phyloP scores from a whole-genome alignment of 2,329 filamentous ascomycete species.

The Fusarium sacchari region DNA sequence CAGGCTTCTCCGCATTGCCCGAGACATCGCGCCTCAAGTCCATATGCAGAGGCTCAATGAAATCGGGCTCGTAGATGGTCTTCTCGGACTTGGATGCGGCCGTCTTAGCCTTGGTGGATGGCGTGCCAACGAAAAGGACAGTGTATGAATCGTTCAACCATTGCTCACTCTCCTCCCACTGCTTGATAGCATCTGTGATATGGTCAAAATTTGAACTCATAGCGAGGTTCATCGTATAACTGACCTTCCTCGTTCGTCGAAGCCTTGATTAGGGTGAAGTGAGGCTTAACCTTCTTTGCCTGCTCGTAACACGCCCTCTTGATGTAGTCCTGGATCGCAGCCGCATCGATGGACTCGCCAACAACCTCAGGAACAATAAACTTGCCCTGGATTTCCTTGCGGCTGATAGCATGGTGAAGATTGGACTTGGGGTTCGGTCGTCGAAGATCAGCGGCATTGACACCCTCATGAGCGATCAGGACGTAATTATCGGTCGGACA shows the following conservation, averaged over 20 bases:
- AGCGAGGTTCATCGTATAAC: constrained; percentile 14
- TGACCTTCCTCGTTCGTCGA: constrained; percentile 58
- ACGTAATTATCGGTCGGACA: constrained; percentile 83
- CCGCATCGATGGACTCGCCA: constrained; percentile 56
- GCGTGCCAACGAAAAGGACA: constrained; percentile 78
- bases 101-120: constrained; percentile 43
- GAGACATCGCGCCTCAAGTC: constrained; percentile 74
- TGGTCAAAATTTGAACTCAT: constrained; percentile 1
- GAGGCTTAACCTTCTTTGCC: constrained; percentile 51
- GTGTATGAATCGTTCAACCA: constrained; percentile 67
- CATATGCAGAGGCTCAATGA: constrained; percentile 71
- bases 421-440: constrained; percentile 62
- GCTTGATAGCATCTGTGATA: constrained; percentile 7
- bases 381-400: constrained; percentile 49
- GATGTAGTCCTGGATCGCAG: constrained; percentile 57
- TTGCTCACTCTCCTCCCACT: constrained; percentile 21
- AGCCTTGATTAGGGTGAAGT: constrained; percentile 54
- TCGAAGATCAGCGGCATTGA: constrained; percentile 75
- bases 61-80: constrained; percentile 71
- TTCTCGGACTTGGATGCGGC: constrained; percentile 43
- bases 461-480: constrained; percentile 79
- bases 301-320: constrained; percentile 56
- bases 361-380: constrained; percentile 68
- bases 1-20: constrained; percentile 44
- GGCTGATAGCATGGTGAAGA: constrained; percentile 56